Percentiles rank a stretch among this genome's conserved stretches.
Evolutionary conservation across 345 rosid species (phyloP).

Genomic region (Excoecaria agallocha): DNA sequence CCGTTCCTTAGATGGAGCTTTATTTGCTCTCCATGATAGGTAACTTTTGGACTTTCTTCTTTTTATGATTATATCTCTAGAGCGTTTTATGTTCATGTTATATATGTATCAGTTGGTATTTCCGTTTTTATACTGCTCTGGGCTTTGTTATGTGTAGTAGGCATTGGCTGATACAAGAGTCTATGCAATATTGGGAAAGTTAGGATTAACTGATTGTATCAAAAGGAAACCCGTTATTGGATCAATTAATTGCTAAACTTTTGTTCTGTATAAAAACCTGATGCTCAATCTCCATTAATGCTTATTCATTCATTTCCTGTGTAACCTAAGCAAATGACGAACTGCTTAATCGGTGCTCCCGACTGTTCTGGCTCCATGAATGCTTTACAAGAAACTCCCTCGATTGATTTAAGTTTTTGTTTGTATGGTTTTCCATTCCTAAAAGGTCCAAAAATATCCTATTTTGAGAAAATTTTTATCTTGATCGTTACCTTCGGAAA

Average conservation of each 20-base stretch:
- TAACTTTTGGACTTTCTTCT: slow-evolving; percentile 24
- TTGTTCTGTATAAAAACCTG: neutral
- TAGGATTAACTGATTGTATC: neutral
- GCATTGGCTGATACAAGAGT: neutral
- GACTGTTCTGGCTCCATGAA: neutral
- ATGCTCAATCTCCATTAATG: neutral
- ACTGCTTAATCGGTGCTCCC: neutral
- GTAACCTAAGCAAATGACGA: neutral
- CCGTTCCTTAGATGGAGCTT: slow-evolving; percentile 80
- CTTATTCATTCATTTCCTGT: neutral
- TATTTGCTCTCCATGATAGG: slow-evolving; percentile 95
- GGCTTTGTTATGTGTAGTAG: neutral
- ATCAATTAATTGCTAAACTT: neutral
- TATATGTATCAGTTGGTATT: neutral
- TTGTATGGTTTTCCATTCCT: neutral
- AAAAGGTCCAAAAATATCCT: neutral
- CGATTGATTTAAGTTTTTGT: neutral
- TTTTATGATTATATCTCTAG: neutral
- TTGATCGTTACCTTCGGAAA: neutral
- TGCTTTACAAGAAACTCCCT: neutral
- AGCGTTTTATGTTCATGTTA: neutral
- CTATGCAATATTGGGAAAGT: neutral
- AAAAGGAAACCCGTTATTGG: neutral
- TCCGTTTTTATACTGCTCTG: neutral
- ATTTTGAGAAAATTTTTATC: neutral